Evolutionary conservation across 129 eudicot genomes (phyloP).

Genomic region (Flaveria sonorensis): DNA sequence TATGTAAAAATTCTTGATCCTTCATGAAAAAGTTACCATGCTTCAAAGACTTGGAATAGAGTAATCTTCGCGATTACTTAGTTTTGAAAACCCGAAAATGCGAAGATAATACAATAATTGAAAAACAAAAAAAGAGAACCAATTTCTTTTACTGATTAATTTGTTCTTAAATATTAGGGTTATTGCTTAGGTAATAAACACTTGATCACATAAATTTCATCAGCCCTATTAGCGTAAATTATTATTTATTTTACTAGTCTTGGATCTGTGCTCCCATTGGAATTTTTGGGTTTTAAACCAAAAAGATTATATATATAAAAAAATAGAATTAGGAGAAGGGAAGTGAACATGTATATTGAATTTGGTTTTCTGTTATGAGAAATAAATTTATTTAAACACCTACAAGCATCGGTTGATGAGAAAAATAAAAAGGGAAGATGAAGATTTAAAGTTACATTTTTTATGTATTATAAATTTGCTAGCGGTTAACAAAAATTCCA

Average conservation of each 20-base stretch:
- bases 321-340: neutral
- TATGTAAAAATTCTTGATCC: neutral
- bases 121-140: neutral
- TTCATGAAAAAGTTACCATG: neutral
- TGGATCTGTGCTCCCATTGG: constrained; percentile 11
- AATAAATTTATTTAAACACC: neutral
- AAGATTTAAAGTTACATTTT: neutral
- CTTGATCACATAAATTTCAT: no score
- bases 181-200: no score
- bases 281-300: neutral
- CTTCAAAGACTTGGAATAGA: neutral
- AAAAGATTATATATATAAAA: neutral
- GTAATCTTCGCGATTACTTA: neutral
- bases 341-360: neutral
- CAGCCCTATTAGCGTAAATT: neutral
- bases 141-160: neutral
- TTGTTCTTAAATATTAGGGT: no score
- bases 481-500: neutral
- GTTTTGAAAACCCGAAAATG: neutral
- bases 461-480: neutral
- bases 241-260: neutral
- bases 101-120: neutral
- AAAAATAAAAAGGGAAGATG: constrained; percentile 12
- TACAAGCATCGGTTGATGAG: neutral
- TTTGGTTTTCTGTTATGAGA: neutral